These are phyloP conservation scores for Zelonia costaricensis DNA, from an alignment of 208 protist genomes.

Conservation along the genomic window DNA sequence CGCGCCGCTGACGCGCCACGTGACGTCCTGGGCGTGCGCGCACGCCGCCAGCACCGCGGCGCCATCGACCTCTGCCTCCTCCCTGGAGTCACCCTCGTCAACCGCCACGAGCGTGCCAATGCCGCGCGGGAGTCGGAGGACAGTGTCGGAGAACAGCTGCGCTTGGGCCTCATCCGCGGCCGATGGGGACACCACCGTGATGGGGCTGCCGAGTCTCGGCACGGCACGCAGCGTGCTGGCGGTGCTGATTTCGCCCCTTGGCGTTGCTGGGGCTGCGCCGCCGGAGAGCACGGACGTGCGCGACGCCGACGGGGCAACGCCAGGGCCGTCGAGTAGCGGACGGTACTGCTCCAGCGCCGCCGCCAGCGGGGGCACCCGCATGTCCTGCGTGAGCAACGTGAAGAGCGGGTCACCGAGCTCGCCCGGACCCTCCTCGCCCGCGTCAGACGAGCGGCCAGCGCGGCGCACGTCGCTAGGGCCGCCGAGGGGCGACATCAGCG, in stretches of 20 bases:
- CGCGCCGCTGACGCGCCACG: conserved; percentile 58
- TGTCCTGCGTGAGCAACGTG: conserved; percentile 6
- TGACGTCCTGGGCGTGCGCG: conserved; percentile 40
- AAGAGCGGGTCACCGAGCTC: conserved; percentile 1
- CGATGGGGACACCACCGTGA: no score
- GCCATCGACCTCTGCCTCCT: not conserved
- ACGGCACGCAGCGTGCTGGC: no score
- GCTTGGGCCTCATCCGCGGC: no score
- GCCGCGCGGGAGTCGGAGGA: no score
- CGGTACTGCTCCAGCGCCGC: conserved; percentile 14
- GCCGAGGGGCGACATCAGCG: not conserved
- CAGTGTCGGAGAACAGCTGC: no score
- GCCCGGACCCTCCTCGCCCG: not conserved
- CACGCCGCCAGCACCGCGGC: conserved; percentile 6
- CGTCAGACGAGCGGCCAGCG: not conserved
- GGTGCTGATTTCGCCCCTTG: no score
- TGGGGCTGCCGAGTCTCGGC: no score
- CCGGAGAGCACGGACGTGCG: not conserved
- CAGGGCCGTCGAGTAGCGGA: not conserved
- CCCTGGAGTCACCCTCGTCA: not conserved
- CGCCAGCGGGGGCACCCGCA: conserved; percentile 14
- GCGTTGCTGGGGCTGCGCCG: no score
- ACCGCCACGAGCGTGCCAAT: no score
- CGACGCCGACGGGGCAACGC: no score
- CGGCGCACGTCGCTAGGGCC: not conserved